A percentile compares a stretch with the other conserved stretches of the same genome.
Evolutionary conservation across 1,284 basidiomycete species (phyloP).

Genomic region (Porodaedalea pini): DNA sequence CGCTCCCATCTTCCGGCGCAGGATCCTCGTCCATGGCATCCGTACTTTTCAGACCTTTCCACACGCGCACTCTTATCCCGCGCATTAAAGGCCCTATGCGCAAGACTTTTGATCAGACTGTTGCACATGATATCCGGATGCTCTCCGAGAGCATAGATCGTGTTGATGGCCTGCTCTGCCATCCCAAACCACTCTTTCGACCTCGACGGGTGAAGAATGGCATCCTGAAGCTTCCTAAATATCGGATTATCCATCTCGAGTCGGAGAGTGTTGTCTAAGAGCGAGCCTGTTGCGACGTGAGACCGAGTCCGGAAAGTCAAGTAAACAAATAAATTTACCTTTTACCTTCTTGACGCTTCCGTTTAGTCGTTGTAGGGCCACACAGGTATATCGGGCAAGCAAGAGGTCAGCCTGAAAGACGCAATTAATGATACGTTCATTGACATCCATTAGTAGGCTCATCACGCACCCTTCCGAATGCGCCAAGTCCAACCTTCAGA

Average conservation of each 20-base stretch:
- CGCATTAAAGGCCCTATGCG: conserved; percentile 63
- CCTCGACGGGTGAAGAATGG: conserved; percentile 72
- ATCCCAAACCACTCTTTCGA: conserved; percentile 95
- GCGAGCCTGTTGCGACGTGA: conserved; percentile 54
- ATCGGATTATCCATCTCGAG: conserved; percentile 87
- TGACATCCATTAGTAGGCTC: neutral
- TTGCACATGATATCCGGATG: conserved; percentile 89
- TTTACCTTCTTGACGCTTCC: conserved; percentile 98
- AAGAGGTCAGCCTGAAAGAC: conserved; percentile 71
- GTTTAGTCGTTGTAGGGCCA: conserved; percentile 87
- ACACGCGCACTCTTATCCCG: conserved; percentile 8
- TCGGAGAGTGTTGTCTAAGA: conserved; percentile 83
- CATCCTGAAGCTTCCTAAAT: conserved; percentile 79
- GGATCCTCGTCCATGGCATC: conserved; percentile 54
- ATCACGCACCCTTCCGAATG: conserved; percentile 66
- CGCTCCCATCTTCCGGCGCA: conserved; percentile 24
- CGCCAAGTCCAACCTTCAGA: conserved; percentile 86
- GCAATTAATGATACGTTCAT: neutral
- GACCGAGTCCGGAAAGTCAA: neutral
- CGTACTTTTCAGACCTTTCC: conserved; percentile 30
- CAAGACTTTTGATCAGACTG: conserved; percentile 79
- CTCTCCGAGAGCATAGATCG: conserved; percentile 91
- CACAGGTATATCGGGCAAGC: conserved; percentile 90
- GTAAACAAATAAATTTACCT: conserved; percentile 44
- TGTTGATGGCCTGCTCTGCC: conserved; percentile 96